phyloP scores from a whole-genome alignment of 208 protist genomes.

The Crithidia sp. region DNA sequence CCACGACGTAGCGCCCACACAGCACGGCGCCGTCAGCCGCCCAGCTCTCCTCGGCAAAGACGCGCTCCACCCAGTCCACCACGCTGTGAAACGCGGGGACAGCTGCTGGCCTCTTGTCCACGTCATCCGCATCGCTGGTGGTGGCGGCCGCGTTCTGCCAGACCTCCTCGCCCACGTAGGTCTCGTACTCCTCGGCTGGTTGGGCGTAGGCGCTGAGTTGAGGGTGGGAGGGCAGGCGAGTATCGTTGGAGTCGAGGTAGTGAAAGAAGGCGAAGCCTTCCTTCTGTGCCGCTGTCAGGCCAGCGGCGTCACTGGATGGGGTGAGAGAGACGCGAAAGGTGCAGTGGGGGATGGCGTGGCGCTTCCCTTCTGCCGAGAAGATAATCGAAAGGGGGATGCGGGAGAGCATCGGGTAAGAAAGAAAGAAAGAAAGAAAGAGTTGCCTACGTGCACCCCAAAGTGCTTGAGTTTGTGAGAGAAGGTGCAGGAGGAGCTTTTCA shows the following conservation, averaged over 20 bases:
- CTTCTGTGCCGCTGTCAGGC: not conserved
- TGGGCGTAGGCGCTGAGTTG: constrained; percentile 35
- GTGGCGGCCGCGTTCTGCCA: constrained; percentile 30
- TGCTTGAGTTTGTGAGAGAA: too few species aligned
- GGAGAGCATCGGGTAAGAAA: constrained; percentile 37
- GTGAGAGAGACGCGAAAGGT: constrained; percentile 41
- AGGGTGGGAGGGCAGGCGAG: constrained; percentile 65
- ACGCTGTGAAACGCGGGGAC: constrained; percentile 51
- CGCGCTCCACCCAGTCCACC: constrained; percentile 56
- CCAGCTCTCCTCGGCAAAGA: constrained; percentile 34
- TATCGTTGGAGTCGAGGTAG: constrained; percentile 85
- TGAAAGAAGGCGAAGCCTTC: constrained; percentile 51
- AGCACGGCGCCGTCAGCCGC: constrained; percentile 72
- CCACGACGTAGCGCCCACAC: constrained; percentile 72
- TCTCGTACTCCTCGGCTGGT: constrained; percentile 71
- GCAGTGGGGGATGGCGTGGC: constrained; percentile 57
- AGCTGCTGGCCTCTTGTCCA: not conserved
- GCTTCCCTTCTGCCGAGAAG: constrained; percentile 35
- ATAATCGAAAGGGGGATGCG: constrained; percentile 70
- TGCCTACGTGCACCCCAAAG: not conserved
- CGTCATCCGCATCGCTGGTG: not conserved
- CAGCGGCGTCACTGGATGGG: not conserved
- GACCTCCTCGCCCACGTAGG: constrained; percentile 84
- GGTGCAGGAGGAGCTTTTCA: too few species aligned
- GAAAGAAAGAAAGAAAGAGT: not conserved